Evolutionary conservation across 345 rosid species (phyloP).

Genomic region (Acer negundo): DNA sequence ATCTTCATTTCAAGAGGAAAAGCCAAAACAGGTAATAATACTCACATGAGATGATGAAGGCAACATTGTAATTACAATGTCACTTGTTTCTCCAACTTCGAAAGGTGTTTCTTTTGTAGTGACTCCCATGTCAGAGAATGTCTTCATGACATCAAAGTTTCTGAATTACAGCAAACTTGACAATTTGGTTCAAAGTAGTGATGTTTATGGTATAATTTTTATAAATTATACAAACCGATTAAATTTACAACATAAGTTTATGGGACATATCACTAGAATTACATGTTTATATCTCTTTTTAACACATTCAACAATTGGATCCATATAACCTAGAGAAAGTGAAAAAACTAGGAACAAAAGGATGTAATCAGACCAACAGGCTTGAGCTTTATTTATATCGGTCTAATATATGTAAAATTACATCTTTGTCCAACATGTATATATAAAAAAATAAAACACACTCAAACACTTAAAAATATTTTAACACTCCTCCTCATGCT

Average conservation of each 20-base stretch:
- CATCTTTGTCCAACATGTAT: no score
- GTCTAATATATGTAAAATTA: no score
- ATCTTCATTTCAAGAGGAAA: slow-evolving; percentile 3
- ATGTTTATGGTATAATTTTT: neutral
- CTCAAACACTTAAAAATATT: no score
- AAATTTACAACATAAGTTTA: slow-evolving; percentile 1
- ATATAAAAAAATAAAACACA: no score
- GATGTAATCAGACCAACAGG: no score
- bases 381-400: no score
- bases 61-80: slow-evolving; percentile 87
- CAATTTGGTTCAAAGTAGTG: slow-evolving; percentile 24
- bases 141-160: slow-evolving; percentile 64
- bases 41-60: slow-evolving; percentile 92
- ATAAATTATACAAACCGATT: neutral
- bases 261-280: neutral
- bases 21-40: slow-evolving; percentile 13
- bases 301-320: neutral
- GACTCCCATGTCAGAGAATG: slow-evolving; percentile 63
- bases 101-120: slow-evolving; percentile 62
- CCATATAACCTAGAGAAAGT: no score
- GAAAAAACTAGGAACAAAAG: no score
- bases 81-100: slow-evolving; percentile 79
- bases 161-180: slow-evolving; percentile 42
- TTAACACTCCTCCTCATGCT: no score
- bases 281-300: neutral